phyloP scores from a whole-genome alignment of 768 basidiomycete genomes.

The Pleurotus cornucopiae region DNA sequence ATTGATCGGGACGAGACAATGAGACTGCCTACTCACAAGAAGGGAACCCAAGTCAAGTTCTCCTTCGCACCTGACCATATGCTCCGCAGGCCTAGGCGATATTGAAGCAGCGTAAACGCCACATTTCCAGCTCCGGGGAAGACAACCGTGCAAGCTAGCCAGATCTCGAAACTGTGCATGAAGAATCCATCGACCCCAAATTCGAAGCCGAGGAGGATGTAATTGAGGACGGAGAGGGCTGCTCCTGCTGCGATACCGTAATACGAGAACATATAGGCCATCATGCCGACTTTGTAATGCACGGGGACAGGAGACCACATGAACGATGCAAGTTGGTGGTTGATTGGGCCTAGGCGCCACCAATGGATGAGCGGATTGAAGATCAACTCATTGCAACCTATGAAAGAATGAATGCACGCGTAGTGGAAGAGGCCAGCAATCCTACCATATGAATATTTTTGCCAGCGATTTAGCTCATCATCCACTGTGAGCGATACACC shows the following conservation, averaged over 20 bases:
- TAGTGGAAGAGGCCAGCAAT: slow-evolving; percentile 1
- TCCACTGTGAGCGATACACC: slow-evolving; percentile 87
- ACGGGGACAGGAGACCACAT: slow-evolving; percentile 74
- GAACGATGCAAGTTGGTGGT: slow-evolving; percentile 71
- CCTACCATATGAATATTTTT: slow-evolving; percentile 78
- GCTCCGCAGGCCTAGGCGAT: slow-evolving; percentile 57
- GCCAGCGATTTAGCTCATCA: slow-evolving; percentile 91
- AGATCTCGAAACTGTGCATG: slow-evolving; percentile 69
- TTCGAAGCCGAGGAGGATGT: slow-evolving; percentile 61
- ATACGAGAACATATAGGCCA: slow-evolving; percentile 60
- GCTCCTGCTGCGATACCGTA: slow-evolving; percentile 65
- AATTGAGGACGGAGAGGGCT: slow-evolving; percentile 63
- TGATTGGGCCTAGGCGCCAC: slow-evolving; percentile 80
- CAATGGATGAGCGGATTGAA: slow-evolving; percentile 82
- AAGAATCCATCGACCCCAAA: slow-evolving; percentile 67
- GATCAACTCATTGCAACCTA: slow-evolving; percentile 72
- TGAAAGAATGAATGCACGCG: not conserved
- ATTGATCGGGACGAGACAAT: not conserved
- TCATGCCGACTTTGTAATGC: slow-evolving; percentile 81
- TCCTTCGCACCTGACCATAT: slow-evolving; percentile 48
- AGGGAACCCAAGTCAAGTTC: slow-evolving; percentile 63
- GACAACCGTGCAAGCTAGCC: slow-evolving; percentile 68
- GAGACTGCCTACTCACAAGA: slow-evolving; percentile 56
- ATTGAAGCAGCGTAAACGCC: slow-evolving; percentile 65
- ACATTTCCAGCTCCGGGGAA: slow-evolving; percentile 68